Percentiles rank a stretch among this genome's conserved stretches.
phyloP scores from a whole-genome alignment of 2,329 filamentous ascomycete species.

The Sordariomycetes sp. region DNA sequence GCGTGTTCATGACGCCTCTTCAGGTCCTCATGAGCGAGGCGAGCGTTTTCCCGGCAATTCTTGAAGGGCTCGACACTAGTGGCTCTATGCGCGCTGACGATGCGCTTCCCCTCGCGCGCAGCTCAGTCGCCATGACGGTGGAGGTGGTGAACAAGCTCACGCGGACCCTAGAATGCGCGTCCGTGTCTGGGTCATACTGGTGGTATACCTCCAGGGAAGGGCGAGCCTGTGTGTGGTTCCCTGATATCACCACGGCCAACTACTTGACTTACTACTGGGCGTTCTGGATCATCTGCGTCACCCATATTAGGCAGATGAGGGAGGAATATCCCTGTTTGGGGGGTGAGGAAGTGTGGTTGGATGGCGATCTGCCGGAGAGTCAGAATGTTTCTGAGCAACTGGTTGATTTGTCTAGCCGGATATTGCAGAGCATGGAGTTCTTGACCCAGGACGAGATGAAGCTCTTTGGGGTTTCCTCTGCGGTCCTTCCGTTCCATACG shows the following conservation, averaged over 20 bases:
- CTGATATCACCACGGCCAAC: slow-evolving; percentile 23
- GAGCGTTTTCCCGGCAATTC: slow-evolving; percentile 16
- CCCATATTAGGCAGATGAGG: slow-evolving; percentile 14
- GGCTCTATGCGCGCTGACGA: neutral
- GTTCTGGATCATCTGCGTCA: slow-evolving; percentile 22
- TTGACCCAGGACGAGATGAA: slow-evolving; percentile 25
- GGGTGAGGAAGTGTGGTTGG: neutral
- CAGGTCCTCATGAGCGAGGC: slow-evolving; percentile 20
- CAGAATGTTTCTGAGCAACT: neutral
- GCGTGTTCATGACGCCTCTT: slow-evolving; percentile 14
- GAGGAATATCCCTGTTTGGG: neutral
- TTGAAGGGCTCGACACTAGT: slow-evolving; percentile 12
- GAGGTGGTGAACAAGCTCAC: too few relatives aligned
- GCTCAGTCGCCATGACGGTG: too few relatives aligned
- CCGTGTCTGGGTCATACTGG: too few relatives aligned
- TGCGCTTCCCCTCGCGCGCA: too few relatives aligned
- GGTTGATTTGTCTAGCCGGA: slow-evolving; percentile 13
- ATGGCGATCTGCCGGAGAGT: neutral
- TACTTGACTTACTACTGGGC: slow-evolving; percentile 24
- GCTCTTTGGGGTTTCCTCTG: slow-evolving; percentile 24
- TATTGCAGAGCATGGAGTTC: slow-evolving; percentile 23
- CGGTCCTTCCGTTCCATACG: slow-evolving; percentile 16
- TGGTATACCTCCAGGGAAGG: too few relatives aligned
- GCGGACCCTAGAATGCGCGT: too few relatives aligned
- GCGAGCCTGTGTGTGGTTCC: too few relatives aligned